Conservation (phyloP, 2,329 filamentous ascomycete species). For the Sordariomycetes sp. region DNA sequence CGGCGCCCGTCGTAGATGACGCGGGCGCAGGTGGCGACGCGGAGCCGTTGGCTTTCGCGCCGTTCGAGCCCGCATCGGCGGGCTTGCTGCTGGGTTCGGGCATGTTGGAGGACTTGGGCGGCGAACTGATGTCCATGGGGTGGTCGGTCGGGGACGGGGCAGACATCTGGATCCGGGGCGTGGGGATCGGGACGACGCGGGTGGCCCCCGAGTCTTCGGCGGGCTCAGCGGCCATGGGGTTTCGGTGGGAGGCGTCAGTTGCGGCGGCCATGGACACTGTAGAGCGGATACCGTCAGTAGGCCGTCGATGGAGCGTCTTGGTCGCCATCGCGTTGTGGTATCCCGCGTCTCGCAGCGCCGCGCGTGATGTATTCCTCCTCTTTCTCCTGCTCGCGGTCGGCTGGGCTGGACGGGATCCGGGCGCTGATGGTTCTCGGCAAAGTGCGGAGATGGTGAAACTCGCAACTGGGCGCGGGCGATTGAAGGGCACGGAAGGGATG, state of each 20-base stretch:
- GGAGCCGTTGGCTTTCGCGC: constrained; percentile 22
- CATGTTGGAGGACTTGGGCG: constrained; percentile 26
- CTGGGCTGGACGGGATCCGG: not conserved
- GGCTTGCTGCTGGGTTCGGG: constrained; percentile 14
- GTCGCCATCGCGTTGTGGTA: not conserved
- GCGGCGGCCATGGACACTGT: constrained; percentile 8
- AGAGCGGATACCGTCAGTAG: not conserved
- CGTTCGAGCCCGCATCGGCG: constrained; percentile 17
- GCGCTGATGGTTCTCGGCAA: not conserved
- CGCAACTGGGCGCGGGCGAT: not conserved
- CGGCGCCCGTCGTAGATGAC: constrained; percentile 11
- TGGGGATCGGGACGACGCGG: constrained; percentile 37
- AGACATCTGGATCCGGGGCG: constrained; percentile 44
- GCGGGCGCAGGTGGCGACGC: constrained; percentile 6
- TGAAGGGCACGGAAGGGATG: not conserved
- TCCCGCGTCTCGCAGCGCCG: not conserved
- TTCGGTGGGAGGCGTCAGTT: constrained; percentile 8
- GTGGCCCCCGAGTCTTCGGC: constrained; percentile 5
- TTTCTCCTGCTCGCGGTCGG: not conserved
- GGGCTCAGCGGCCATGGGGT: constrained; percentile 5
- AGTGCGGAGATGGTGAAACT: not conserved
- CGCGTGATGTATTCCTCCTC: not conserved
- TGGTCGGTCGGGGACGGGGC: constrained; percentile 38
- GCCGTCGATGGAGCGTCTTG: not conserved
- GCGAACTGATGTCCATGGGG: constrained; percentile 48